phyloP scores from a whole-genome alignment of 371 early-diverging fungal genomes.

The Mucor piriformis region DNA sequence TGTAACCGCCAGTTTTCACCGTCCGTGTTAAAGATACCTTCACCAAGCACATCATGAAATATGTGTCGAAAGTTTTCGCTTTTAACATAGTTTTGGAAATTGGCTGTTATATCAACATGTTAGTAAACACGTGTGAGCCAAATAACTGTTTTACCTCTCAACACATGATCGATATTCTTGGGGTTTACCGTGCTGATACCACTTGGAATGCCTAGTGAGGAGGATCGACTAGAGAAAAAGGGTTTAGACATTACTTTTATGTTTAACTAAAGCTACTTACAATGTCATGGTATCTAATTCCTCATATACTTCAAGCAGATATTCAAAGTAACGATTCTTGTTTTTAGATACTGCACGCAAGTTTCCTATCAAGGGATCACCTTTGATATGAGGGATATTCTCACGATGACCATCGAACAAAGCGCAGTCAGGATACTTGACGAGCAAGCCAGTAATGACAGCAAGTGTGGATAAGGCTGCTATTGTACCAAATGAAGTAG shows the following conservation, averaged over 20 bases:
- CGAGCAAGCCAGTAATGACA: constrained; percentile 18
- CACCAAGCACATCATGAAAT: constrained; percentile 30
- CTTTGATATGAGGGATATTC: constrained; percentile 12
- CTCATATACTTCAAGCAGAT: constrained; percentile 12
- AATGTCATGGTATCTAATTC: constrained; percentile 4
- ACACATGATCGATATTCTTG: constrained; percentile 32
- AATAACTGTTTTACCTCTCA: constrained; percentile 32
- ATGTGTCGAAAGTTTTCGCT: constrained; percentile 29
- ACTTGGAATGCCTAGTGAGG: constrained; percentile 20
- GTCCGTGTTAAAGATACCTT: constrained; percentile 47
- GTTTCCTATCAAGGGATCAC: constrained; percentile 35
- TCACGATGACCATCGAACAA: constrained; percentile 31
- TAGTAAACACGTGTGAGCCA: no score
- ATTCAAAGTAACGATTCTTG: constrained; percentile 19
- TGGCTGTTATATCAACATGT: constrained; percentile 10
- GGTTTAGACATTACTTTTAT: not conserved
- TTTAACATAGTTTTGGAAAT: constrained; percentile 38
- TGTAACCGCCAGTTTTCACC: constrained; percentile 47
- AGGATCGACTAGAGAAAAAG: not conserved
- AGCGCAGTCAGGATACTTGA: constrained; percentile 38
- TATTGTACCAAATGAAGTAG: not conserved
- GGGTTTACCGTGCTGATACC: constrained; percentile 33
- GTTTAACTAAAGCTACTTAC: not conserved
- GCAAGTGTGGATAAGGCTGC: constrained; percentile 18
- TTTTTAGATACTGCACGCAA: constrained; percentile 16